Evolutionary conservation across 2,329 filamentous ascomycete genomes (phyloP), one percentile per base, ranked within the genome.

Genomic region (Alternaria angustiovoidea): DNA sequence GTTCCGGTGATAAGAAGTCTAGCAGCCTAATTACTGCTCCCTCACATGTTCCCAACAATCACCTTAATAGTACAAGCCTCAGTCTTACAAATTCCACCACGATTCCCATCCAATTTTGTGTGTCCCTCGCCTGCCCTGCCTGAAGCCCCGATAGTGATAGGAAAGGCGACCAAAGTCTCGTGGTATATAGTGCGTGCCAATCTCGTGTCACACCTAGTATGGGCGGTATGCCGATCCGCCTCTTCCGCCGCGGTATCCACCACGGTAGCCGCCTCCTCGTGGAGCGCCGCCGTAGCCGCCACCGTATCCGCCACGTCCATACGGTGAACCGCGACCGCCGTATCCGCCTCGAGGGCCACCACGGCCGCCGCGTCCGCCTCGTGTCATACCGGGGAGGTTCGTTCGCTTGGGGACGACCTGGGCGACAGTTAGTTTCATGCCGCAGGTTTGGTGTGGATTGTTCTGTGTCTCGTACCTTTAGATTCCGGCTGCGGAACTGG

Each of bases 341-440:
- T 76, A 75, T 41, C 78, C 75, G 34, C 78, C 72, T 22, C 67
- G 75, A 67, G 80, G 82, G 43, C 83, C 82, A 49, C 80, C 76
- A 70, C 89, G 84, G 68, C 88, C 81, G 28, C 86, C 84, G 36
- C 89, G 88, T 52, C 92, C 85, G 57, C 93, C 93, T 65, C 94
- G 89, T 41, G 87, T 91, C 93, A 99, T 94, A 62, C 95, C 95
- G 1, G 95, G 95, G 54, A 99, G 84, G 78, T 99, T 99, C 70
- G 95, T 99, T 63, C 95, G 91, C 84, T 99, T 99, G 34, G 95
- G 94, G 22, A 90, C 88, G 58, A 92, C 90, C 90, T 92, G 62
- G 2, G 7, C 0, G 7, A 24, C 1, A 22, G 42, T 71, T 26
- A 69, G 59, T 22, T 42, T 42, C 75, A 53, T 75, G 70, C 59